These are phyloP conservation scores for Lenwebbia sp. DNA, from an alignment of 345 rosid species.

Conservation along the genomic window DNA sequence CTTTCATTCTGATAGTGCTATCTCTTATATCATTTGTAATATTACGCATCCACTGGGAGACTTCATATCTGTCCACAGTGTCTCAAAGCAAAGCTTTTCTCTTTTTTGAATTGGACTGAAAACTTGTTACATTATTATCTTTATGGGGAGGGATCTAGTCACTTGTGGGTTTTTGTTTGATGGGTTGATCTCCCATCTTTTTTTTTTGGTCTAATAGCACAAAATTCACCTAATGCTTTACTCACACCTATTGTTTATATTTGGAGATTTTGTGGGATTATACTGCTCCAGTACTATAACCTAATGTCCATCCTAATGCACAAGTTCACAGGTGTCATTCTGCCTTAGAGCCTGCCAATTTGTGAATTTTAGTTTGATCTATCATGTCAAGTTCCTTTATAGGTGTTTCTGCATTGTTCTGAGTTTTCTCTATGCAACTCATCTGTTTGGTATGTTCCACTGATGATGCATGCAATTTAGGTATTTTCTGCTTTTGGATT, in stretches of 20 bases:
- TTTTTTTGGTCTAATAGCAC: neutral
- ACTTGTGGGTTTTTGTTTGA: neutral
- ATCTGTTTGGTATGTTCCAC: slow-evolving; percentile 19
- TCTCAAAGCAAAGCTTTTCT: neutral
- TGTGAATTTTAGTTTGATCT: neutral
- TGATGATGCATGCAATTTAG: slow-evolving; percentile 13
- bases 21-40: neutral
- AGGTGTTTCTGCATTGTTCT: neutral
- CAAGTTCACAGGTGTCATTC: slow-evolving; percentile 72
- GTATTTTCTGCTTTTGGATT: slow-evolving; percentile 98
- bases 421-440: neutral
- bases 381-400: neutral
- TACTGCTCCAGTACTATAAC: slow-evolving; percentile 26
- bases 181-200: neutral
- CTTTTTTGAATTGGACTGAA: slow-evolving; percentile 10
- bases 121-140: neutral
- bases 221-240: neutral
- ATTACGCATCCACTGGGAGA: neutral
- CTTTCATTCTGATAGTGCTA: neutral
- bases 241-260: neutral
- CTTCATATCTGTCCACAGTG: neutral
- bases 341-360: slow-evolving; percentile 40
- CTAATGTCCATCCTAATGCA: slow-evolving; percentile 67
- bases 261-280: slow-evolving; percentile 47
- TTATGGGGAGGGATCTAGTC: neutral